Evolutionary conservation across 352 stramenopile genomes (phyloP), one percentile per base, ranked within the genome.

Genomic region (Phytophthora europaea): DNA sequence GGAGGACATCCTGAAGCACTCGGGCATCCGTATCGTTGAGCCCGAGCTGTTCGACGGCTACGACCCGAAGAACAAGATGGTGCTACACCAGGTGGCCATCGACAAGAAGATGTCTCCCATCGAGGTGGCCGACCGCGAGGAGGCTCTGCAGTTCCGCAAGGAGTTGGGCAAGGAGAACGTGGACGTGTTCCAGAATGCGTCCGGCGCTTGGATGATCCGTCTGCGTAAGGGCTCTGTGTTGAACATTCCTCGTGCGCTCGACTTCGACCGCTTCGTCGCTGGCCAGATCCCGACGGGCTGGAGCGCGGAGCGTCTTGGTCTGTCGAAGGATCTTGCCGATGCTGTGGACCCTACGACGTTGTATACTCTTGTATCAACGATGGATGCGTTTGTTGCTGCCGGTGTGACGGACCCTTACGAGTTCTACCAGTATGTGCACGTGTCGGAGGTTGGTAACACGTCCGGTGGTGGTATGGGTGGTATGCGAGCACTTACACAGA

Each of bases 401-500:
- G 90, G 91, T 73, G 72, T 97, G 68, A 95, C 89, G 2, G 90
- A 97, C 52, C 91, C 91, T 58, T 97, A 97, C 74, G 90, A 97
- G 81, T 94, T 97, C 61, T 97, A 97, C 79, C 83, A 96, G 74
- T 97, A 97, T 72, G 88, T 97, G 15, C 91, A 97, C 75, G 91
- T 97, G 1, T 94, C 87, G 26, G 89, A 96, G 67, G 71, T 97
- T 33, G 91, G 91, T 16, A 97, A 97, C 82, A 94, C 85, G 6
- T 94, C 88, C 0, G 91, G 91, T 48, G 90, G 90, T 63, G 90
- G 87, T 34, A 92, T 96, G 80, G 90, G 91, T 55, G 91, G 91
- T 31, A 90, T 96, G 84, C 84, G 86, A 36, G 81, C 87, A 6
- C 81, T 96, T 36, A 91, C 88, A 56, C 76, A 87, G 18, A 92